These are phyloP conservation scores for Epithele typhae DNA, from an alignment of 768 basidiomycete genomes.

Conservation along the genomic window DNA sequence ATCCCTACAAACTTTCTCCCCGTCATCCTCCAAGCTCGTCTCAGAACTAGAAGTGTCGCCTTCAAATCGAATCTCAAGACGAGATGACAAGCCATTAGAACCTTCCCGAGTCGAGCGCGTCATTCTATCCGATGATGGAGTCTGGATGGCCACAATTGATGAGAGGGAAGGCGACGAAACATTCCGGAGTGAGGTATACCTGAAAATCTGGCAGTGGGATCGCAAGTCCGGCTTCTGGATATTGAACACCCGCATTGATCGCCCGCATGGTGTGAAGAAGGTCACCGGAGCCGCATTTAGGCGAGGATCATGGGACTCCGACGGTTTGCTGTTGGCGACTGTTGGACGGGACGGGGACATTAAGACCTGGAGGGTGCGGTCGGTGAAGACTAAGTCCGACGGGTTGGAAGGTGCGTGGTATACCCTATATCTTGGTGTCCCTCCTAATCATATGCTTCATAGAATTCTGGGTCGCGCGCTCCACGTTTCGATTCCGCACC, in stretches of 20 bases:
- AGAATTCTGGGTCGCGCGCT: constrained; percentile 82
- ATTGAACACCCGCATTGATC: constrained; percentile 86
- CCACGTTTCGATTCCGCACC: constrained; percentile 65
- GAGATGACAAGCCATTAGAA: constrained; percentile 73
- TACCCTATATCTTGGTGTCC: not conserved
- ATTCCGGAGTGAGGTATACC: constrained; percentile 64
- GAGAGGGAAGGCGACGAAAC: constrained; percentile 60
- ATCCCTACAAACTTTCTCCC: constrained; percentile 89
- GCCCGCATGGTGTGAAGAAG: constrained; percentile 68
- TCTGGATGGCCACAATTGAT: constrained; percentile 94
- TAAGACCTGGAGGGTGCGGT: constrained; percentile 75
- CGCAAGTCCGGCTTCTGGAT: constrained; percentile 54
- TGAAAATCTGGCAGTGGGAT: constrained; percentile 93
- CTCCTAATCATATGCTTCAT: not conserved
- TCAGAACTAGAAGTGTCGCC: constrained; percentile 92
- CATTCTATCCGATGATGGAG: constrained; percentile 60
- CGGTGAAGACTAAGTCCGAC: constrained; percentile 40
- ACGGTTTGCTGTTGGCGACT: constrained; percentile 53
- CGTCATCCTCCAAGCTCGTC: constrained; percentile 59
- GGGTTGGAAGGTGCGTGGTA: constrained; percentile 45
- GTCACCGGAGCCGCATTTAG: constrained; percentile 71
- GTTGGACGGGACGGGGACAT: constrained; percentile 71
- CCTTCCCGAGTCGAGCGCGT: constrained; percentile 71
- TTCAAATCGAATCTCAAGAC: constrained; percentile 83
- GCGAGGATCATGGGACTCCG: constrained; percentile 33